Conservation (phyloP, 306 rosid genomes). For the Medicago ruthenica region DNA sequence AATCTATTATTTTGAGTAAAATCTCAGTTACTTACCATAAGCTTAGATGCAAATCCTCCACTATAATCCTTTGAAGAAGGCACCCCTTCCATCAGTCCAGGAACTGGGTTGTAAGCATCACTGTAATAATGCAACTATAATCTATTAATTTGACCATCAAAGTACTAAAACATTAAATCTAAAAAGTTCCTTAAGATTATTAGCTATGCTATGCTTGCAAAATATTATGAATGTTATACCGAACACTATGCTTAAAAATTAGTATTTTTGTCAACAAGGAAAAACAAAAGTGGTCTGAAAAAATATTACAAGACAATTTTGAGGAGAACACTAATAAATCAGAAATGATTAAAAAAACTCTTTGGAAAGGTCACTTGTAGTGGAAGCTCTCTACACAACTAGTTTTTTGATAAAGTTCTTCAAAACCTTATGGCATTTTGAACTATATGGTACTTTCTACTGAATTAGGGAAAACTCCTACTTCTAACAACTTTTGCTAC, state of each 20-base stretch:
- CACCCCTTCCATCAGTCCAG: conserved; percentile 89
- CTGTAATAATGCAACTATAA: conserved; percentile 54
- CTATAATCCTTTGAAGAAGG: conserved; percentile 87
- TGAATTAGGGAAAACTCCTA: neutral
- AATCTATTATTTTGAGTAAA: neutral
- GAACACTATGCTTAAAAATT: conserved; percentile 5
- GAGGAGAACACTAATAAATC: neutral
- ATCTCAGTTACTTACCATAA: conserved; percentile 67
- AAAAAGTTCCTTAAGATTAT: neutral
- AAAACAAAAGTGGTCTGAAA: conserved; percentile 29
- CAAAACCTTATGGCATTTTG: neutral
- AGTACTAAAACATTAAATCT: conserved; percentile 9
- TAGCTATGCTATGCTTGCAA: conserved; percentile 1
- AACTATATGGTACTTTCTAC: neutral
- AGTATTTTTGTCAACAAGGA: conserved; percentile 14
- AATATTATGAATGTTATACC: neutral
- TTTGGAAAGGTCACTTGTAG: neutral
- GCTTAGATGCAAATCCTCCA: conserved; percentile 96
- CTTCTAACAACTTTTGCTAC: neutral
- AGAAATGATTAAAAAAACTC: neutral
- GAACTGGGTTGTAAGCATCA: conserved; percentile 94
- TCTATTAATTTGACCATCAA: conserved; percentile 18
- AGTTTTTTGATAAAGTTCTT: neutral
- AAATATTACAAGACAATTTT: neutral
- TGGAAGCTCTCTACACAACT: neutral